Percentiles rank a stretch among this genome's conserved stretches.
Conservation (phyloP, 2,329 filamentous ascomycete species). For the Blastomyces gilchristii region DNA sequence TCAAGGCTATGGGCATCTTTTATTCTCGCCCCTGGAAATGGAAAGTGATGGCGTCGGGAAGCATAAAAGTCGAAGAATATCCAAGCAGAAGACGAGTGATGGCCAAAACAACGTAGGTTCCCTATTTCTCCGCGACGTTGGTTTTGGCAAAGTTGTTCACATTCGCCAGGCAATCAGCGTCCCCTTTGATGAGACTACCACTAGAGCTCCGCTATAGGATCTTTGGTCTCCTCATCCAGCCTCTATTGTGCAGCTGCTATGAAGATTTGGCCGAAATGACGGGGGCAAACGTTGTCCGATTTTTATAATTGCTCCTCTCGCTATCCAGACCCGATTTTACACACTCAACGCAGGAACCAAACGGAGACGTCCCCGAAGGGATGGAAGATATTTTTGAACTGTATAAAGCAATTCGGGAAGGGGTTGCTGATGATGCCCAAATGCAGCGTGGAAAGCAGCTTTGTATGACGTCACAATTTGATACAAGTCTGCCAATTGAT, state of each 20-base stretch:
- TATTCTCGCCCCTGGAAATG: background rate
- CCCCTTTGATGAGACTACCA: background rate
- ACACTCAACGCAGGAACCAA: background rate
- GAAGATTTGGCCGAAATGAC: background rate
- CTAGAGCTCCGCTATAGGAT: background rate
- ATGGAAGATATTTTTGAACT: background rate
- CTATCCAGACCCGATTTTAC: background rate
- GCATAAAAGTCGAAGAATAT: background rate
- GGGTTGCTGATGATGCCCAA: background rate
- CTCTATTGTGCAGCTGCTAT: background rate
- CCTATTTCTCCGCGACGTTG: background rate
- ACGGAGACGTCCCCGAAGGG: background rate
- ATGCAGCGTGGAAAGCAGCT: background rate
- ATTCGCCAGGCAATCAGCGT: background rate
- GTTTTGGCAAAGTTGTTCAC: background rate
- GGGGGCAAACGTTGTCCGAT: background rate
- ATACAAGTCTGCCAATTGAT: background rate
- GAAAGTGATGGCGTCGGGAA: no score
- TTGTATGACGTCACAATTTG: background rate
- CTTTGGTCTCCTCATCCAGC: background rate
- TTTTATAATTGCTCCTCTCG: background rate
- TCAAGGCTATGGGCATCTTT: background rate
- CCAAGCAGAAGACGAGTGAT: background rate
- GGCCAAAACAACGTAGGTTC: background rate
- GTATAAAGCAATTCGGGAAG: constrained; percentile 1